These are phyloP conservation scores for Coemansia erecta DNA, from an alignment of 192 early-diverging fungal species.

Conservation along the genomic window DNA sequence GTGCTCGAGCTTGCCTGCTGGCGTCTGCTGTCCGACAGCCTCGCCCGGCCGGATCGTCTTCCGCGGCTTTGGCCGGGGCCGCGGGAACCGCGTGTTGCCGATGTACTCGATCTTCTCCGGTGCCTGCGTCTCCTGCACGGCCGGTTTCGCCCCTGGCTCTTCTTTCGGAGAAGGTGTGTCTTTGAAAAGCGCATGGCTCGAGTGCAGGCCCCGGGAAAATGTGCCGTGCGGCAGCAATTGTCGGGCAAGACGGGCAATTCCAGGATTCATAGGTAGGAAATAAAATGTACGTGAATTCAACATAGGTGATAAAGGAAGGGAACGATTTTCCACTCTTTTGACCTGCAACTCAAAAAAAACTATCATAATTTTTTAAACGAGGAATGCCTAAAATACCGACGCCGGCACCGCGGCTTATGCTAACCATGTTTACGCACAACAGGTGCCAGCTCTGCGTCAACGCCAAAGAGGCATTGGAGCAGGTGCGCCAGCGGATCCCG, in stretches of 20 bases:
- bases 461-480: slow-evolving; percentile 41
- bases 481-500: slow-evolving; percentile 37
- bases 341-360: neutral
- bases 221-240: neutral
- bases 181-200: neutral
- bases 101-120: slow-evolving; percentile 48
- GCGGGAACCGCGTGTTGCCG: slow-evolving; percentile 50
- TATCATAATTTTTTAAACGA: neutral
- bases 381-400: neutral
- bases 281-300: neutral
- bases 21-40: slow-evolving; percentile 41
- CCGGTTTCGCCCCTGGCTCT: neutral
- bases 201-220: neutral
- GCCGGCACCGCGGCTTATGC: slow-evolving; percentile 26
- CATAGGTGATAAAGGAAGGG: no score
- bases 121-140: slow-evolving; percentile 3
- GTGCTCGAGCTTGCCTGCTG: slow-evolving; percentile 22
- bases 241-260: neutral
- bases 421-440: slow-evolving; percentile 52
- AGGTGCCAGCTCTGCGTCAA: slow-evolving; percentile 50
- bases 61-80: slow-evolving; percentile 43
- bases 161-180: neutral
- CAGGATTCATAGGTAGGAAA: neutral
- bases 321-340: no score
- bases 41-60: slow-evolving; percentile 47